phyloP scores from a whole-genome alignment of 768 basidiomycete species.

The Lanmaoa rubissima region DNA sequence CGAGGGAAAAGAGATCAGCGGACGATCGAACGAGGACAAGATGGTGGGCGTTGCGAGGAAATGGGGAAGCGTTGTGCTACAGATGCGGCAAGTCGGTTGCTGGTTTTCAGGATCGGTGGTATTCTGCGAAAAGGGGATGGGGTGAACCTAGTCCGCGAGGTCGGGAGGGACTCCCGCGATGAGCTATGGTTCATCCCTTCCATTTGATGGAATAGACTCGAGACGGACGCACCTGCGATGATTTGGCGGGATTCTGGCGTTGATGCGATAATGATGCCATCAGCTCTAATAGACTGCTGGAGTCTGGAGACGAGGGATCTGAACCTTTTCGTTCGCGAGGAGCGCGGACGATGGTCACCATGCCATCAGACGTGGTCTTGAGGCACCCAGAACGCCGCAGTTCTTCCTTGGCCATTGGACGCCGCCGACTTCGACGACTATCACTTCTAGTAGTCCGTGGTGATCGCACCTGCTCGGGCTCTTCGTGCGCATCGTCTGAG shows the following conservation, averaged over 20 bases:
- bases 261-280: neutral
- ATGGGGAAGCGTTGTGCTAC: neutral
- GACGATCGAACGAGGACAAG: neutral
- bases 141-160: neutral
- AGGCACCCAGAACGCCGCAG: neutral
- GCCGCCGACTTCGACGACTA: conserved; percentile 15
- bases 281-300: conserved; percentile 4
- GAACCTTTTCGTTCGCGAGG: conserved; percentile 4
- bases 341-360: conserved; percentile 14
- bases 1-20: conserved; percentile 7
- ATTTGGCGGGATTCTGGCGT: neutral
- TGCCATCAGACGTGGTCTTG: neutral
- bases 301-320: neutral
- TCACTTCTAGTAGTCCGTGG: conserved; percentile 5
- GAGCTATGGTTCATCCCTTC: neutral
- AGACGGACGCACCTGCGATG: neutral
- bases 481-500: neutral
- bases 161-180: neutral
- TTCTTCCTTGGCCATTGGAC: conserved; percentile 2
- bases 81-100: neutral
- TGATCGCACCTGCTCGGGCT: conserved; percentile 9
- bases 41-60: neutral
- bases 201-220: neutral
- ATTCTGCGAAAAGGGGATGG: neutral
- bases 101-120: neutral